Evolutionary conservation across 139 green algal species (phyloP), one percentile per base, ranked within the genome.

Genomic region (Chlorella vulgaris): DNA sequence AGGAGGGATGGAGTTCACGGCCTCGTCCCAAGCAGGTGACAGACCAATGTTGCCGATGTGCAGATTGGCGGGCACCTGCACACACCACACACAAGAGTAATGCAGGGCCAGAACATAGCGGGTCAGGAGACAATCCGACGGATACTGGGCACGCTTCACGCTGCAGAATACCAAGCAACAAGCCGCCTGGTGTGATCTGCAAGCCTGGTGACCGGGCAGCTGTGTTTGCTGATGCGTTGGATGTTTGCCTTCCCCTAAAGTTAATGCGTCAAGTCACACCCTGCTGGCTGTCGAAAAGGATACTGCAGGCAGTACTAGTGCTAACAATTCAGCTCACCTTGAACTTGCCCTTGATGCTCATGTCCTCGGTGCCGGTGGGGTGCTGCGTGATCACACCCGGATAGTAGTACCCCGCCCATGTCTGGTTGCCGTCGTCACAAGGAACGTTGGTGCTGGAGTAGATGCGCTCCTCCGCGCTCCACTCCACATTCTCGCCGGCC

Each of bases 31-130:
- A 24, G 84, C 83, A 18, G 86, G 81, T 0, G 88, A 83, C 35
- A 94, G 40, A 3, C 88, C 88, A 24, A 94, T 93, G 86, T 91
- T 93, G 42, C 90, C 90, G 42, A 94, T 89, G 85, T 94, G 90
- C 58, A 92, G 81, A 78, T 93, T 93, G 66, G 84, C 53, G 0
- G 86, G 84, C 21, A 94, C 76, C 73, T 92, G 88, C 76, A 93
- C 93, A 71, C 89, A n/a, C n/a, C n/a, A n/a, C n/a, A n/a, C n/a
- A n/a, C n/a, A n/a, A n/a, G n/a, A n/a, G n/a, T n/a, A n/a, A 55
- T 55, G 10, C 13, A 55, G 15, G 15, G 47, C 15, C 13, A 55
- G 47, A 10, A 55, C 47, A 55, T n/a, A n/a, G n/a, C n/a, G n/a
- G n/a, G n/a, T n/a, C n/a, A n/a, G n/a, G n/a, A n/a, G n/a, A n/a